phyloP scores from a whole-genome alignment of 345 rosid species.

The Geranium brycei region DNA sequence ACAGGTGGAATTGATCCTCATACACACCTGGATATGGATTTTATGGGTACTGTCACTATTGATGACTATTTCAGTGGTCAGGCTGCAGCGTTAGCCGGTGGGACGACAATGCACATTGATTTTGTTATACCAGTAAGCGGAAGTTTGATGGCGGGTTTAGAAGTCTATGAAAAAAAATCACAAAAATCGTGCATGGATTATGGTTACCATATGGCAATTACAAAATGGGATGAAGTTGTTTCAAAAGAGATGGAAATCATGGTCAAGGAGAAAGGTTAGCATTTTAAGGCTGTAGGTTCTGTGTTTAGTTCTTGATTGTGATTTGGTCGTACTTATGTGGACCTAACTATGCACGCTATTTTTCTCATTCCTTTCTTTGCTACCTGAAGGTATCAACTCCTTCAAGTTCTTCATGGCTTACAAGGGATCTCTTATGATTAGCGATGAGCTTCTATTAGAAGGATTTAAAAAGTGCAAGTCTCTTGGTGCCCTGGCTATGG shows the following conservation, averaged over 20 bases:
- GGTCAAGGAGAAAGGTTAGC: conserved; percentile 76
- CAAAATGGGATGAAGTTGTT: conserved; percentile 80
- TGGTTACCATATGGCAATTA: conserved; percentile 93
- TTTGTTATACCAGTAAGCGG: conserved; percentile 80
- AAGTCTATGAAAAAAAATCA: conserved; percentile 62
- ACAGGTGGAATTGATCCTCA: conserved; percentile 97
- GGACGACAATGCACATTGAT: conserved; percentile 96
- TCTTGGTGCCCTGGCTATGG: conserved; percentile 96
- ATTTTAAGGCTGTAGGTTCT: conserved; percentile 2
- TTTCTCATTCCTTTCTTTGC: conserved; percentile 3
- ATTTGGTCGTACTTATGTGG: background rate
- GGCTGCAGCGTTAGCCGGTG: conserved; percentile 98
- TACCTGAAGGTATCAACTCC: conserved; percentile 74
- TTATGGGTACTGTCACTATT: conserved; percentile 59
- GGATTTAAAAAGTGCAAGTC: conserved; percentile 82
- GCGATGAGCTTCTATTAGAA: conserved; percentile 69
- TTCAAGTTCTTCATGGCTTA: conserved; percentile 95
- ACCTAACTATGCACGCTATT: background rate
- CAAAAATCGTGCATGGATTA: conserved; percentile 79
- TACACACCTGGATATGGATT: conserved; percentile 73
- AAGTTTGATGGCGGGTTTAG: conserved; percentile 57
- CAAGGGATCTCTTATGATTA: conserved; percentile 74
- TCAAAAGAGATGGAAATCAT: conserved; percentile 75
- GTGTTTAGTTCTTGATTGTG: background rate
- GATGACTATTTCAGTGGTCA: conserved; percentile 98